phyloP scores from a whole-genome alignment of 305 asterid genomes.

The Fraxinus paxiana region DNA sequence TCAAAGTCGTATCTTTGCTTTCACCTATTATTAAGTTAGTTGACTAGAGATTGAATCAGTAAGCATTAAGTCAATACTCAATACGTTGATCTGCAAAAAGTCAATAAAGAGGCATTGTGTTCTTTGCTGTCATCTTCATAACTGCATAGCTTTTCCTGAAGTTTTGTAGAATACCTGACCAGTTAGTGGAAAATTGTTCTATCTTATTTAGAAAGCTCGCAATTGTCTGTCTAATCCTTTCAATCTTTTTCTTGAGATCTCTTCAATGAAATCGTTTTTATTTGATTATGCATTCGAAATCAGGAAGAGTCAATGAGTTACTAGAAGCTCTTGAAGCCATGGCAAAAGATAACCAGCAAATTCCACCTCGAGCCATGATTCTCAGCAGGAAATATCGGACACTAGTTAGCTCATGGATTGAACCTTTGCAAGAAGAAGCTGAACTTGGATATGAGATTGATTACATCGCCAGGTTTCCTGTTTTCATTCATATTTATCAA shows the following conservation, averaged over 20 bases:
- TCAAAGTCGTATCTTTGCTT: not conserved
- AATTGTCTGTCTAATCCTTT: slow-evolving; percentile 5
- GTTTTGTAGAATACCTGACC: not conserved
- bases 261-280: not conserved
- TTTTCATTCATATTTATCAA: slow-evolving; percentile 20
- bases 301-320: slow-evolving; percentile 86
- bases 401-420: slow-evolving; percentile 98
- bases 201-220: not conserved
- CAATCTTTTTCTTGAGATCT: slow-evolving; percentile 19
- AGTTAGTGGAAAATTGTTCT: not conserved
- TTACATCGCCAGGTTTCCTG: slow-evolving; percentile 72
- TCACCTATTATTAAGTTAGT: not conserved
- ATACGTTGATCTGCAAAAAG: slow-evolving; percentile 15
- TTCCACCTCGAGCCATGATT: slow-evolving; percentile 95
- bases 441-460: slow-evolving; percentile 96
- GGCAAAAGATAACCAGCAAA: slow-evolving; percentile 74
- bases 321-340: slow-evolving; percentile 86
- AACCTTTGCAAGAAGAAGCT: slow-evolving; percentile 97
- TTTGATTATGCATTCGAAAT: slow-evolving; percentile 23
- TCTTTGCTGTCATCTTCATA: not conserved
- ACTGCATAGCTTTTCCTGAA: not conserved
- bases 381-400: slow-evolving; percentile 87
- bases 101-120: slow-evolving; percentile 5
- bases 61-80: slow-evolving; percentile 14
- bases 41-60: slow-evolving; percentile 6